These are phyloP conservation scores for Atkinsonella texensis DNA, from an alignment of 2,329 filamentous ascomycete species.

Conservation along the genomic window DNA sequence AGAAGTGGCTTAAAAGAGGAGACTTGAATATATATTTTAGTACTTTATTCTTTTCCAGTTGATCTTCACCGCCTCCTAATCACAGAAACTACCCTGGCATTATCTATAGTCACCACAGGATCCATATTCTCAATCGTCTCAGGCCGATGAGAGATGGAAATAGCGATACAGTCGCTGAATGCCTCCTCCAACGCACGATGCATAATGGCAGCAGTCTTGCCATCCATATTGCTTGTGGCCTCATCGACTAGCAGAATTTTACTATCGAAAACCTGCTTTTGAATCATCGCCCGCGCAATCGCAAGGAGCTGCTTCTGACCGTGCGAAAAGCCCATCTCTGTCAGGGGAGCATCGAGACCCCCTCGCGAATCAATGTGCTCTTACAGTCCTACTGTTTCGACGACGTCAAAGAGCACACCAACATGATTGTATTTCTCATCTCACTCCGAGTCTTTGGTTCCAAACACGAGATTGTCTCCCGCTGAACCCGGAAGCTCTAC, in stretches of 20 bases:
- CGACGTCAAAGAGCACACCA: conserved; percentile 4
- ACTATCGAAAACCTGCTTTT: background rate
- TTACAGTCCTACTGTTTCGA: conserved; percentile 9
- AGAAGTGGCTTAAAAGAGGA: no score
- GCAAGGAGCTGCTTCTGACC: conserved; percentile 10
- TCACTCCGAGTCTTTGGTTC: background rate
- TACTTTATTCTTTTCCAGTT: no score
- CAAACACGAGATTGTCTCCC: background rate
- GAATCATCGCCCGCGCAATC: conserved; percentile 6
- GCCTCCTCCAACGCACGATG: background rate
- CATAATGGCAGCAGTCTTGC: background rate
- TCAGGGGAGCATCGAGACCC: conserved; percentile 7
- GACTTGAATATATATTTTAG: no score
- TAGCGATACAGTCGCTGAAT: conserved; percentile 3
- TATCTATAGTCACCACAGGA: background rate
- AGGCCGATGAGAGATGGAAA: conserved; percentile 3
- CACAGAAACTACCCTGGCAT: background rate
- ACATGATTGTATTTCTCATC: background rate
- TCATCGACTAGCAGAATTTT: conserved; percentile 4
- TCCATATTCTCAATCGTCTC: background rate
- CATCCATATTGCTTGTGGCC: conserved; percentile 6
- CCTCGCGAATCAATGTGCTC: conserved; percentile 1
- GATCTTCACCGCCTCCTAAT: background rate
- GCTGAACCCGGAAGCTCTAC: conserved; percentile 8
- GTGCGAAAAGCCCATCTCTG: conserved; percentile 5